A percentile compares a stretch with the other conserved stretches of the same genome.
Conservation (phyloP, 176 grass and related monocot genomes). For the Areca catechu region DNA sequence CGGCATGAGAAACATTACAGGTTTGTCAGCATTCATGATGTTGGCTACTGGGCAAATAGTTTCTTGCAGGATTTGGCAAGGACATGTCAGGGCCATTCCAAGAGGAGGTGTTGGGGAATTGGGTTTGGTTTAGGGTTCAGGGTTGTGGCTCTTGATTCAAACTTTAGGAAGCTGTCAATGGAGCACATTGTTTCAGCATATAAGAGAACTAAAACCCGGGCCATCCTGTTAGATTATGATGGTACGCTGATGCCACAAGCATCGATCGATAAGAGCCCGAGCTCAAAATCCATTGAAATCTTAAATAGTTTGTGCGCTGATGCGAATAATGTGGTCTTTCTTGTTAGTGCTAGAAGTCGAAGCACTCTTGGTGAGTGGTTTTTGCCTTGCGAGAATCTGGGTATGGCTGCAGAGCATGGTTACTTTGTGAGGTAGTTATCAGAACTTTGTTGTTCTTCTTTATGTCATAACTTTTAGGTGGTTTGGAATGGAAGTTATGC, state of each 20-base stretch:
- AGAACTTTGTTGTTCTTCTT: not conserved
- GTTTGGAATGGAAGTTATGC: not conserved
- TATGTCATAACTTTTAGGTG: no score
- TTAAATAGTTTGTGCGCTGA: constrained; percentile 63
- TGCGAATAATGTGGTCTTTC: constrained; percentile 52
- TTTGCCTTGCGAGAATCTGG: constrained; percentile 55
- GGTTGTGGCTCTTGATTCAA: constrained; percentile 70
- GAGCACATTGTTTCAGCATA: constrained; percentile 78
- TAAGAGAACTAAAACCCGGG: constrained; percentile 46
- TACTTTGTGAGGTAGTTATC: constrained; percentile 77
- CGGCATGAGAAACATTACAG: constrained; percentile 84
- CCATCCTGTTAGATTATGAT: constrained; percentile 75
- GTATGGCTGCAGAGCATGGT: constrained; percentile 75
- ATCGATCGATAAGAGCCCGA: constrained; percentile 61
- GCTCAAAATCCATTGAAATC: constrained; percentile 39
- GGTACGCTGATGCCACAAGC: constrained; percentile 86
- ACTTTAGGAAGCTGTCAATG: constrained; percentile 77
- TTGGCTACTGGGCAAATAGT: constrained; percentile 69
- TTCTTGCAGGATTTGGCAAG: constrained; percentile 73
- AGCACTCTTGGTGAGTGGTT: constrained; percentile 56
- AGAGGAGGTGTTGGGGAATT: constrained; percentile 67
- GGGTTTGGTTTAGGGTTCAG: constrained; percentile 74
- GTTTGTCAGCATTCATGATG: constrained; percentile 73
- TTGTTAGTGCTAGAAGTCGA: constrained; percentile 57
- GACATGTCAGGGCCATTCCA: constrained; percentile 48